phyloP scores from a whole-genome alignment of 1,284 basidiomycete species.

The Mycocalia duriaeana region DNA sequence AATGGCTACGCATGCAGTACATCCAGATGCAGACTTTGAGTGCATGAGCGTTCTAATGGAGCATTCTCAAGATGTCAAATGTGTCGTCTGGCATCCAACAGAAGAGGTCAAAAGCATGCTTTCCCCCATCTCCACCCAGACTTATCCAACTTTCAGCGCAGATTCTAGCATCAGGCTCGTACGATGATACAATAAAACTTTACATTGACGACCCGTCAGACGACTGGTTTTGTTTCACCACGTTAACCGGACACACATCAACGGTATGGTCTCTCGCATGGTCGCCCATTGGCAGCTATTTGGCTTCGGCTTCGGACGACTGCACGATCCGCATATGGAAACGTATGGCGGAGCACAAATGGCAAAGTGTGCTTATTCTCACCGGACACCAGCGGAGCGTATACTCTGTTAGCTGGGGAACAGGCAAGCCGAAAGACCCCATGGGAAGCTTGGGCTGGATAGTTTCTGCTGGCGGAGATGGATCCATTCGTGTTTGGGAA shows the following conservation, averaged over 20 bases:
- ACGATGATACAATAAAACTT: constrained; percentile 94
- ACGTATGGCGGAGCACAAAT: constrained; percentile 48
- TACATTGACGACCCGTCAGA: constrained; percentile 92
- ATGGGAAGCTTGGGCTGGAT: constrained; percentile 61
- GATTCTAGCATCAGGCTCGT: constrained; percentile 95
- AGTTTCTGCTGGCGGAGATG: constrained; percentile 74
- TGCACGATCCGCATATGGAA: constrained; percentile 70
- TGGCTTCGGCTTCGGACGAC: constrained; percentile 84
- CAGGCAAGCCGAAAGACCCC: constrained; percentile 22
- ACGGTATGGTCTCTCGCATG: constrained; percentile 92
- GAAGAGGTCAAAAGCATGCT: constrained; percentile 85
- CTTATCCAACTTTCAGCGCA: constrained; percentile 30
- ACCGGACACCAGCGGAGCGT: constrained; percentile 69
- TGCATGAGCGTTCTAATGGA: constrained; percentile 96
- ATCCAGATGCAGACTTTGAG: constrained; percentile 92
- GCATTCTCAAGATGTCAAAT: constrained; percentile 96
- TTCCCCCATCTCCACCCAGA: constrained; percentile 11
- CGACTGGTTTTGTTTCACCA: constrained; percentile 90
- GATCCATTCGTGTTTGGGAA: constrained; percentile 71
- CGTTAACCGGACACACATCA: constrained; percentile 75
- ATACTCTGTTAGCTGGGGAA: constrained; percentile 78
- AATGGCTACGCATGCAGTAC: constrained; percentile 44
- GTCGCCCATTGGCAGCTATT: constrained; percentile 77
- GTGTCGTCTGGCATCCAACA: constrained; percentile 88
- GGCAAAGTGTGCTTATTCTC: constrained; percentile 53